phyloP scores from a whole-genome alignment of 2,329 filamentous ascomycete genomes.

The Gyromitra esculenta region DNA sequence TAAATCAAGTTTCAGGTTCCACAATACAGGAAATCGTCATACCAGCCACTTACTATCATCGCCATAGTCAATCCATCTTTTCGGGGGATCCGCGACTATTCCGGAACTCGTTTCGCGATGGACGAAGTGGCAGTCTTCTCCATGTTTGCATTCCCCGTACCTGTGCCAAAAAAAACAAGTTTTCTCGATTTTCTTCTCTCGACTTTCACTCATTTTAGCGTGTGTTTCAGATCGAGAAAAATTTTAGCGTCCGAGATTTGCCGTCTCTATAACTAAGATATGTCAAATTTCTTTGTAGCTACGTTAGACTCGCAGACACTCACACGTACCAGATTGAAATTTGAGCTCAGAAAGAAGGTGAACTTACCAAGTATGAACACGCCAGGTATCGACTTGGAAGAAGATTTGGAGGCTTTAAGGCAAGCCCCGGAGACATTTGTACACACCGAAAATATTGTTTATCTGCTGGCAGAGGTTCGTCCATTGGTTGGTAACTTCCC shows the following conservation, averaged over 20 bases:
- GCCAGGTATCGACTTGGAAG: neutral
- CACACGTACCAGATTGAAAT: too few species aligned
- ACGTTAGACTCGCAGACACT: neutral
- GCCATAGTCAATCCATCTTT: constrained; percentile 29
- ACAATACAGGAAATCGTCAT: neutral
- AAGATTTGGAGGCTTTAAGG: neutral
- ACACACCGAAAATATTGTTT: neutral
- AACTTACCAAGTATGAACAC: constrained; percentile 1
- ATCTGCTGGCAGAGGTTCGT: neutral
- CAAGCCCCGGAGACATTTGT: neutral
- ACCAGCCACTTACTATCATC: constrained; percentile 26
- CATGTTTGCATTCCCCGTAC: constrained; percentile 33
- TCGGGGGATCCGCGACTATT: constrained; percentile 34
- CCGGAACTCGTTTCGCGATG: constrained; percentile 23
- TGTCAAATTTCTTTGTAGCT: neutral
- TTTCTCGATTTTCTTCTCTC: constrained; percentile 7
- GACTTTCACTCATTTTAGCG: constrained; percentile 9
- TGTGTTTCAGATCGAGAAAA: neutral
- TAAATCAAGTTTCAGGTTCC: constrained; percentile 18
- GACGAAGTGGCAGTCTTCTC: constrained; percentile 30
- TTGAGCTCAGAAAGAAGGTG: constrained; percentile 1
- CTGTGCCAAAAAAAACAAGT: constrained; percentile 45
- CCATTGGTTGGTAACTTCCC: constrained; percentile 19
- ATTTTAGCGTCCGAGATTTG: neutral
- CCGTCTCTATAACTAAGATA: neutral